phyloP scores from a whole-genome alignment of 441 rosid species.

The Geranium incanum region DNA sequence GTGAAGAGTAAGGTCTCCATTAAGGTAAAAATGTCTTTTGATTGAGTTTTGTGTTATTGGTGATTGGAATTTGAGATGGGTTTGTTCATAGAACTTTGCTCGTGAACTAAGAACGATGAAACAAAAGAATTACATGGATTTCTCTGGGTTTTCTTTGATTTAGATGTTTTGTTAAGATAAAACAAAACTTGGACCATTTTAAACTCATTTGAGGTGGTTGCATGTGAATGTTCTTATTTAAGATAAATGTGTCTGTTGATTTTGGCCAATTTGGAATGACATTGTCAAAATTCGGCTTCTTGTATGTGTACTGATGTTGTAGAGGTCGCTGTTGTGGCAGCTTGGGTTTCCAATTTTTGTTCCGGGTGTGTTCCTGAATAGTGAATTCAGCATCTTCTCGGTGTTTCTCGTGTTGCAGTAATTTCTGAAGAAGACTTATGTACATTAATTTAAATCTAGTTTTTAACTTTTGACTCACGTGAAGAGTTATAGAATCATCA shows the following conservation, averaged over 20 bases:
- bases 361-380: not conserved
- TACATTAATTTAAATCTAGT: not conserved
- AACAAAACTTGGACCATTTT: not conserved
- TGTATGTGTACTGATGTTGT: not conserved
- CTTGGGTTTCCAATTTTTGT: not conserved
- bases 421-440: not conserved
- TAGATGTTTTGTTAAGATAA: no score
- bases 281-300: not conserved
- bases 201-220: not conserved
- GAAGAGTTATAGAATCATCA: no score
- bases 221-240: not conserved
- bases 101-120: not conserved
- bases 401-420: not conserved
- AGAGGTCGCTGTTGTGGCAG: not conserved
- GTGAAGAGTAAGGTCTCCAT: constrained; percentile 84
- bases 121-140: not conserved
- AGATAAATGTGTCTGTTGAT: not conserved
- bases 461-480: not conserved
- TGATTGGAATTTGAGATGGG: not conserved
- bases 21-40: constrained; percentile 41
- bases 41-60: not conserved
- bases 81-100: not conserved
- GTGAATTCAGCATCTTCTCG: not conserved
- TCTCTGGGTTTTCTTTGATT: no score
- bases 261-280: not conserved